Percentiles rank a stretch among this genome's conserved stretches.
Conservation (phyloP, 192 early-diverging fungal species). For the Entophlyctis luteolus region DNA sequence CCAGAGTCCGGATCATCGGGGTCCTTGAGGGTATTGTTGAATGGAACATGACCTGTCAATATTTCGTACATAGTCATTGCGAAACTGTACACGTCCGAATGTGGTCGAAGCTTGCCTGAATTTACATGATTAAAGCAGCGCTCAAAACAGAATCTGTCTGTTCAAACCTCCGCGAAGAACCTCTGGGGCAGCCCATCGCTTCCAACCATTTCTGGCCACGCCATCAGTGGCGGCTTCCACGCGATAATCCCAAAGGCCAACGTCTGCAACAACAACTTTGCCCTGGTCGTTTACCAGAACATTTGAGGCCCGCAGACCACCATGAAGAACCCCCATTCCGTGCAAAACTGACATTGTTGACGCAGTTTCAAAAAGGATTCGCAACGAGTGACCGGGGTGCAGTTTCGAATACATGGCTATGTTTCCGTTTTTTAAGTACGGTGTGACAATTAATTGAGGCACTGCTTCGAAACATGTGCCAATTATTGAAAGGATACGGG, state of each 20-base stretch:
- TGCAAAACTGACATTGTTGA: constrained; percentile 29
- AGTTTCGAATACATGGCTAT: constrained; percentile 13
- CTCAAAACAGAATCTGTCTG: not conserved
- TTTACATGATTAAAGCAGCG: not conserved
- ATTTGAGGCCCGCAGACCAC: constrained; percentile 23
- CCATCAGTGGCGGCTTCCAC: constrained; percentile 3
- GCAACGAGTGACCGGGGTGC: constrained; percentile 25
- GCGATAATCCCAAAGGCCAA: constrained; percentile 25
- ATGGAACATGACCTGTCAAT: constrained; percentile 22
- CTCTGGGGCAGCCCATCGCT: constrained; percentile 25
- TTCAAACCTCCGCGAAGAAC: constrained; percentile 20
- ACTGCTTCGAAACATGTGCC: constrained; percentile 2
- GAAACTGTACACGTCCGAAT: constrained; percentile 29
- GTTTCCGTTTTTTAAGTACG: constrained; percentile 26
- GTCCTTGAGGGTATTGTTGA: constrained; percentile 17
- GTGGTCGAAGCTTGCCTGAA: constrained; percentile 6
- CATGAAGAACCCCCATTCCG: constrained; percentile 25
- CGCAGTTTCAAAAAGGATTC: constrained; percentile 28
- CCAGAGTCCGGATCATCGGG: constrained; percentile 22
- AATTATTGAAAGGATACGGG: not conserved
- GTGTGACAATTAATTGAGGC: constrained; percentile 14
- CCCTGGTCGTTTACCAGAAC: constrained; percentile 31
- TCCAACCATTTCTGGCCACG: constrained; percentile 15
- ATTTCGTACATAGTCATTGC: constrained; percentile 35
- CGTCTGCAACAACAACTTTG: constrained; percentile 18